These are phyloP conservation scores for Umbelopsis isabellina DNA, from an alignment of 192 early-diverging fungal species.

Conservation along the genomic window DNA sequence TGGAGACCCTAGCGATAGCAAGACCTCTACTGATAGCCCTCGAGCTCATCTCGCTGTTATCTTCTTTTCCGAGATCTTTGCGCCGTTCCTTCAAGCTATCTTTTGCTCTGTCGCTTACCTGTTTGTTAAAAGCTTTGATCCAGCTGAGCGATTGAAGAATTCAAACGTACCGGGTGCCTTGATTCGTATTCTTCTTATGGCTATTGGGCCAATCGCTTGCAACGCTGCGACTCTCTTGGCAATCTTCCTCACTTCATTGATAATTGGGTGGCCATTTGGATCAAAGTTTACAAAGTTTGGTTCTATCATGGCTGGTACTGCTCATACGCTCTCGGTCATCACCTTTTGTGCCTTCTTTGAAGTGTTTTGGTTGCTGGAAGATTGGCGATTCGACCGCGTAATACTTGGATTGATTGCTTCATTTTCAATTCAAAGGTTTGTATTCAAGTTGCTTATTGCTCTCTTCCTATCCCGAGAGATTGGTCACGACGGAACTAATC, in stretches of 20 bases:
- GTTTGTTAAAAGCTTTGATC: slow-evolving; percentile 55
- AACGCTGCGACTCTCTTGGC: slow-evolving; percentile 57
- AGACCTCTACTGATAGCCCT: slow-evolving; percentile 49
- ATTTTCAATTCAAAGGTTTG: slow-evolving; percentile 59
- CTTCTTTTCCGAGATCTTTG: slow-evolving; percentile 61
- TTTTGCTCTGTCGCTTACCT: slow-evolving; percentile 56
- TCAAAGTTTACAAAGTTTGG: slow-evolving; percentile 48
- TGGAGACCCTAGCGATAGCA: slow-evolving; percentile 54
- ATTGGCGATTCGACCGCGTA: slow-evolving; percentile 52
- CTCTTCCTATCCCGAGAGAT: slow-evolving; percentile 69
- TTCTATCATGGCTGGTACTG: slow-evolving; percentile 61
- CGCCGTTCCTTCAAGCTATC: slow-evolving; percentile 60
- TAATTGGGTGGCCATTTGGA: slow-evolving; percentile 53
- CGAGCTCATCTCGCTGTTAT: slow-evolving; percentile 62
- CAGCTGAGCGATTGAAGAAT: slow-evolving; percentile 1
- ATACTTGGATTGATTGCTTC: slow-evolving; percentile 59
- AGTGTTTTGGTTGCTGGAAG: slow-evolving; percentile 61
- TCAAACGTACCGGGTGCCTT: slow-evolving; percentile 34
- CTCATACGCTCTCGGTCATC: slow-evolving; percentile 54
- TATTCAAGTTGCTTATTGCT: slow-evolving; percentile 62
- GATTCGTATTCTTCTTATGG: slow-evolving; percentile 54
- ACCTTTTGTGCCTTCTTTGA: slow-evolving; percentile 54
- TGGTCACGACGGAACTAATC: slow-evolving; percentile 67
- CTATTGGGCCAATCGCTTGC: slow-evolving; percentile 57
- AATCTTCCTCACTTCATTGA: slow-evolving; percentile 56